phyloP scores from a whole-genome alignment of 2,329 filamentous ascomycete genomes.

The Geosmithia flava region DNA sequence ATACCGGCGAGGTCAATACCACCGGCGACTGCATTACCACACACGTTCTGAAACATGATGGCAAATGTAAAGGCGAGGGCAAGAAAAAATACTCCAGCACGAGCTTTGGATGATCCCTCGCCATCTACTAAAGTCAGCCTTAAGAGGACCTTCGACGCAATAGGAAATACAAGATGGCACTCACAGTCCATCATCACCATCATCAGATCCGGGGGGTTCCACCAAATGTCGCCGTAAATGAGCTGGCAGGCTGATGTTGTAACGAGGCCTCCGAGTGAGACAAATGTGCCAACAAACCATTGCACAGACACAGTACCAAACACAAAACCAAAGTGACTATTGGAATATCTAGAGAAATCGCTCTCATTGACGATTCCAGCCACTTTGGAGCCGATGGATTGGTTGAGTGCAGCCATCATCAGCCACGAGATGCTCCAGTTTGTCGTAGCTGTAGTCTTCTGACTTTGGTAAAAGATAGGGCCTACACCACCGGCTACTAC shows the following conservation, averaged over 20 bases:
- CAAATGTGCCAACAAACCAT: slow-evolving; percentile 14
- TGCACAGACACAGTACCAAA: slow-evolving; percentile 12
- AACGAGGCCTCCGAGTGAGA: slow-evolving; percentile 11
- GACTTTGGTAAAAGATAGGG: slow-evolving; percentile 22
- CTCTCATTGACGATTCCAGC: slow-evolving; percentile 16
- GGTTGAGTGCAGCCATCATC: slow-evolving; percentile 13
- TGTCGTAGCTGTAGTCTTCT: slow-evolving; percentile 6
- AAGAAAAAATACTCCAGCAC: slow-evolving; percentile 15
- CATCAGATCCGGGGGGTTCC: slow-evolving; percentile 13
- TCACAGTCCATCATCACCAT: slow-evolving; percentile 12
- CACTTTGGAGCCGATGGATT: slow-evolving; percentile 12
- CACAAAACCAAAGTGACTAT: slow-evolving; percentile 8
- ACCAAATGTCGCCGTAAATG: slow-evolving; percentile 13
- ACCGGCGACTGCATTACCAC: slow-evolving; percentile 14
- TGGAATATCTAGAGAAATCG: slow-evolving; percentile 15
- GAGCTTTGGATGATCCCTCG: slow-evolving; percentile 7
- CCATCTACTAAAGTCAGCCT: slow-evolving; percentile 2
- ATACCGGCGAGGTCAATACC: slow-evolving; percentile 16
- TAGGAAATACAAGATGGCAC: slow-evolving; percentile 1
- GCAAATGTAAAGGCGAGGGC: slow-evolving; percentile 13
- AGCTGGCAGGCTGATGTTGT: slow-evolving; percentile 13
- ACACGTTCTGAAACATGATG: slow-evolving; percentile 15
- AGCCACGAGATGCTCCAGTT: slow-evolving; percentile 10
- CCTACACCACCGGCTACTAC: slow-evolving; percentile 28
- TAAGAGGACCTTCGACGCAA: background rate